phyloP scores from a whole-genome alignment of 2,329 filamentous ascomycete genomes.

The Ceratocystis papillata region DNA sequence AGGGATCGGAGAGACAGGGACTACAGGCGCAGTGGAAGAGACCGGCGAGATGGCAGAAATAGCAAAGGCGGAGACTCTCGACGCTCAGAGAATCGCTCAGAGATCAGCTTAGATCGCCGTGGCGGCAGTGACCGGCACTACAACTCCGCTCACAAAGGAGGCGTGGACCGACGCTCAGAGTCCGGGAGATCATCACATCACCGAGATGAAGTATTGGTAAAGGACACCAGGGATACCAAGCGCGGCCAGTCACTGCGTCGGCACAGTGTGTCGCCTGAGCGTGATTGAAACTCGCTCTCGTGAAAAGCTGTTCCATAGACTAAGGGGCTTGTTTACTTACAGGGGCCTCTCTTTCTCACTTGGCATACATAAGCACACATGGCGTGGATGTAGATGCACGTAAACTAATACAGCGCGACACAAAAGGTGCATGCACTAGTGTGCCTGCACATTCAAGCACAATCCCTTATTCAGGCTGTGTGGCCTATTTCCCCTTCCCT shows the following conservation, averaged over 20 bases:
- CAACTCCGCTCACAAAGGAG: not conserved
- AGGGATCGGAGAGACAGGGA: slow-evolving; percentile 2
- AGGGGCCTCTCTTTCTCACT: not conserved
- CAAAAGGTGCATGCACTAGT: not conserved
- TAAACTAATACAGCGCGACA: not conserved
- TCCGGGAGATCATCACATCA: not conserved
- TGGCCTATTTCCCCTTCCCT: not conserved
- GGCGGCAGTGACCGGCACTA: not conserved
- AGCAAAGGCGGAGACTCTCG: not conserved
- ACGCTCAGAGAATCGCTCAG: not conserved
- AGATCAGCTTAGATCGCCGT: not conserved
- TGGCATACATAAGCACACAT: not conserved
- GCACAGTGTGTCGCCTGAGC: not conserved
- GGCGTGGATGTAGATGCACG: not conserved
- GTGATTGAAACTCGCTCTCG: not conserved
- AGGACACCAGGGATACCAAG: not conserved
- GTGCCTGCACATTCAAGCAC: not conserved
- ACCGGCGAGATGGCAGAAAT: not conserved
- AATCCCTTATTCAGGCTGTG: slow-evolving; percentile 9
- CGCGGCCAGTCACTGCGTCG: not conserved
- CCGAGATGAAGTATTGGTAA: not conserved
- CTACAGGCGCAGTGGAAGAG: not conserved
- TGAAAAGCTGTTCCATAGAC: not conserved
- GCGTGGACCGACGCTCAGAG: not conserved
- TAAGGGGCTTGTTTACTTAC: not conserved